These are phyloP conservation scores for Gossypium raimondii DNA, from an alignment of 345 rosid species.

Conservation along the genomic window DNA sequence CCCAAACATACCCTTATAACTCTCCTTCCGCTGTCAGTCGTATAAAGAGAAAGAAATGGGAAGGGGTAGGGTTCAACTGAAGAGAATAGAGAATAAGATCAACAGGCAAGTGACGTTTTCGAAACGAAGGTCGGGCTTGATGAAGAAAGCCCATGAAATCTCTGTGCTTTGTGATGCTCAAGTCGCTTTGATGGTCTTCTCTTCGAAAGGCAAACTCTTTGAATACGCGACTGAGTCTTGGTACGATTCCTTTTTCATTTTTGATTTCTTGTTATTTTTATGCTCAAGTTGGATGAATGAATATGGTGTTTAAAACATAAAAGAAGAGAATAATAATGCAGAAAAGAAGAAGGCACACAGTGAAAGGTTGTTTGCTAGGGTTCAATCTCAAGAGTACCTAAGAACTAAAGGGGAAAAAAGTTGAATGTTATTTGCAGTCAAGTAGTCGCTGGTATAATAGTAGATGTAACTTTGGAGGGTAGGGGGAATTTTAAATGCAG, in stretches of 20 bases:
- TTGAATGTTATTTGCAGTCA: no score
- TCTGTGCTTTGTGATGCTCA: background rate
- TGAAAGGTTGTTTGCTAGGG: background rate
- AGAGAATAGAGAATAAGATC: constrained; percentile 1
- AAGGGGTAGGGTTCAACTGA: constrained; percentile 1
- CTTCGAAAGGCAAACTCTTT: background rate
- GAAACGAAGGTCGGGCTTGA: background rate
- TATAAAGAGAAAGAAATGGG: background rate
- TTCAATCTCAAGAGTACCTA: background rate
- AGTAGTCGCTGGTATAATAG: no score
- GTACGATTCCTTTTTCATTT: background rate
- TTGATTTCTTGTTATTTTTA: no score
- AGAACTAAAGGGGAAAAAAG: no score
- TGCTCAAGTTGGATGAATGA: no score
- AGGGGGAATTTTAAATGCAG: no score
- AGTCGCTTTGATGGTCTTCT: background rate
- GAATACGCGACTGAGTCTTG: background rate
- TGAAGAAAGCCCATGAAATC: constrained; percentile 7
- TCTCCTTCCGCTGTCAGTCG: no score
- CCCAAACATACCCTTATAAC: no score
- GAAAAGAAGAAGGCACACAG: background rate
- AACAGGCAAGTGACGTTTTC: constrained; percentile 4
- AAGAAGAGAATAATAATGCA: no score
- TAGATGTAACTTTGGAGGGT: no score
- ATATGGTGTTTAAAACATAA: background rate